Base-by-base conservation (phyloP, 371 early-diverging fungal genomes). In the Rhizopus sp. region DNA sequence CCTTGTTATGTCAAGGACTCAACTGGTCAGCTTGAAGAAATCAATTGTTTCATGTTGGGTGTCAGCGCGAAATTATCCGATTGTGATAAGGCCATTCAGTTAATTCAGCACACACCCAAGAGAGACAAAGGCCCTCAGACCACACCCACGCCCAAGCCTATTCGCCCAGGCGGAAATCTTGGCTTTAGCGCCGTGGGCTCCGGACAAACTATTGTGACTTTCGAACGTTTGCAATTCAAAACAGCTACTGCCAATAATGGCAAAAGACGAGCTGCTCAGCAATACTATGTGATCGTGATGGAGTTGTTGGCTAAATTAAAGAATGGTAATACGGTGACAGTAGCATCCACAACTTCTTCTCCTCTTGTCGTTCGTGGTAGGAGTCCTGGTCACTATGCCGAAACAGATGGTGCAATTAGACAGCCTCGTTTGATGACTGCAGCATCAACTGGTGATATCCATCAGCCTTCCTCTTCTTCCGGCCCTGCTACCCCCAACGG, bases 71-170 rank as follows among this genome's bases (percentile, higher is more conserved):
- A 72, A 13, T 64, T 82, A 9, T 66, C 81, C 0, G 73, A 74
- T 50, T 75, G 73, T 37, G 86, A 85, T 47, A 81, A 82, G 53
- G 57, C 63, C 37, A 84, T 94, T 10, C 86, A 86, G 10, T 69
- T 94, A 6, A 77, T 93, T 32, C 93, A 93, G 62, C 93, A 93
- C 60, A 94, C 96, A 0, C 84, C 93, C n/a, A 95, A 95, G 69
- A 87, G 96, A 31, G 95, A 94, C 70, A 93, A 92, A 66, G 93
- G 93, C 0, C 92, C 93, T 6, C 91, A 92, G 70, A 73, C 64
- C 7, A 65, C 74, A 9, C 92, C 92, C 10, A 64, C 69, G 31
- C 84, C 85, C 16, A 76, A 80, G 50, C 72, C 84, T 0, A 66
- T 84, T 50, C 77, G 75, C 4, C 73, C 82, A n/a, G 84, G 82